phyloP scores from a whole-genome alignment of 2,329 filamentous ascomycete species.

The Penicillium aurantiogriseum region DNA sequence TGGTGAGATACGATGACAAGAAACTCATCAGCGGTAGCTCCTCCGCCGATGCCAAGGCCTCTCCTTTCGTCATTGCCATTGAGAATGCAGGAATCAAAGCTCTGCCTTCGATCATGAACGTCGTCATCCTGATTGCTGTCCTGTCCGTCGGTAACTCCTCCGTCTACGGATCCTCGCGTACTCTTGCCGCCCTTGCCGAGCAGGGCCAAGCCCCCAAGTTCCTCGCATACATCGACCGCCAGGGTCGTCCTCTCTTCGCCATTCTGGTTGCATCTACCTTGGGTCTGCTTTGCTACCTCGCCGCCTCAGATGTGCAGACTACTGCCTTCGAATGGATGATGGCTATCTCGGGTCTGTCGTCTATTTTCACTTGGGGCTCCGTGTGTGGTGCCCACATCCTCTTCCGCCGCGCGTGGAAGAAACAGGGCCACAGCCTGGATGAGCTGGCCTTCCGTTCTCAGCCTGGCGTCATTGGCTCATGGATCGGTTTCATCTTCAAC shows the following conservation, averaged over 20 bases:
- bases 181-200: slow-evolving; percentile 83
- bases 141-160: slow-evolving; percentile 89
- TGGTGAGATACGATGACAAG: slow-evolving; percentile 71
- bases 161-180: slow-evolving; percentile 87
- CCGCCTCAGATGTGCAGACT: slow-evolving; percentile 59
- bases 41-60: slow-evolving; percentile 68
- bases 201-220: slow-evolving; percentile 77
- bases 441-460: slow-evolving; percentile 82
- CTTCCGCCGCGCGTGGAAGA: slow-evolving; percentile 77
- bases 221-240: slow-evolving; percentile 76
- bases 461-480: slow-evolving; percentile 75
- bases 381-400: slow-evolving; percentile 91
- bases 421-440: slow-evolving; percentile 65
- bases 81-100: slow-evolving; percentile 76
- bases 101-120: slow-evolving; percentile 87
- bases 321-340: slow-evolving; percentile 77
- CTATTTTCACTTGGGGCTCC: slow-evolving; percentile 75
- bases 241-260: slow-evolving; percentile 73
- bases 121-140: slow-evolving; percentile 88
- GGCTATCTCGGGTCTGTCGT: slow-evolving; percentile 68
- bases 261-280: slow-evolving; percentile 66
- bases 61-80: slow-evolving; percentile 92
- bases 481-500: slow-evolving; percentile 75
- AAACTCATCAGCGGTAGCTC: slow-evolving; percentile 60
- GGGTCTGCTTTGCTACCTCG: slow-evolving; percentile 76